These are phyloP conservation scores for Neofusicoccum umdonicola DNA, from an alignment of 2,329 filamentous ascomycete species.

Conservation along the genomic window DNA sequence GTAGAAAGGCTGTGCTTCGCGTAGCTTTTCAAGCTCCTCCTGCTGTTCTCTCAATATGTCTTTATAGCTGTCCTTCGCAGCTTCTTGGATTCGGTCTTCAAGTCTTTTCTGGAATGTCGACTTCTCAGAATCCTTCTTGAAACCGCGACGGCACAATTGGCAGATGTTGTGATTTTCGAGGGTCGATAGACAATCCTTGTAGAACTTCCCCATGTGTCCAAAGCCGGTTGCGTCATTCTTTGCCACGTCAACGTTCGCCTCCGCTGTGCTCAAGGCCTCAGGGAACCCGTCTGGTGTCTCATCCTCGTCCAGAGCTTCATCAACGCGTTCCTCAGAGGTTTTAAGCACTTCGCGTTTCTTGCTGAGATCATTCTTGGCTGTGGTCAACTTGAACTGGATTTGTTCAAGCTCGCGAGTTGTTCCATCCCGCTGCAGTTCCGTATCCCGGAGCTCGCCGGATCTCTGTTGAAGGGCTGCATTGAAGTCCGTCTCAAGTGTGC, in stretches of 20 bases:
- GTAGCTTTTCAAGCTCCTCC: constrained; percentile 60
- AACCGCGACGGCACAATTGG: constrained; percentile 69
- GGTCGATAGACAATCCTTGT: constrained; percentile 63
- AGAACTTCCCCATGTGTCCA: constrained; percentile 69
- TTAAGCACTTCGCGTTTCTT: constrained; percentile 63
- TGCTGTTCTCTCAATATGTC: constrained; percentile 59
- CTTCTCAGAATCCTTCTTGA: constrained; percentile 59
- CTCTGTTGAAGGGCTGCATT: constrained; percentile 62
- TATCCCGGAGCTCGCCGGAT: constrained; percentile 58
- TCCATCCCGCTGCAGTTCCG: constrained; percentile 68
- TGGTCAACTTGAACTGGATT: constrained; percentile 69
- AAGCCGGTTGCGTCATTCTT: constrained; percentile 67
- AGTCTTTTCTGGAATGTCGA: constrained; percentile 67
- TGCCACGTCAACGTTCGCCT: constrained; percentile 50
- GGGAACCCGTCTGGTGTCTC: constrained; percentile 45
- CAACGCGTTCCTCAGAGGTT: constrained; percentile 61
- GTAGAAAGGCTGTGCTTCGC: constrained; percentile 57
- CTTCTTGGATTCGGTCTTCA: constrained; percentile 52
- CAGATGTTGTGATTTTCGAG: constrained; percentile 71
- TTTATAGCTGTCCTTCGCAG: constrained; percentile 56
- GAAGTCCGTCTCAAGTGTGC: constrained; percentile 69
- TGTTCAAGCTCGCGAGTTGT: constrained; percentile 72
- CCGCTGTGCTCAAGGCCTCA: constrained; percentile 51
- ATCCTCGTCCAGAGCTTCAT: constrained; percentile 31
- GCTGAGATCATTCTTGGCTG: constrained; percentile 61